Evolutionary conservation across 1,284 basidiomycete species (phyloP), one percentile per base, ranked within the genome.

Genomic region (Heterobasidion occidentale): DNA sequence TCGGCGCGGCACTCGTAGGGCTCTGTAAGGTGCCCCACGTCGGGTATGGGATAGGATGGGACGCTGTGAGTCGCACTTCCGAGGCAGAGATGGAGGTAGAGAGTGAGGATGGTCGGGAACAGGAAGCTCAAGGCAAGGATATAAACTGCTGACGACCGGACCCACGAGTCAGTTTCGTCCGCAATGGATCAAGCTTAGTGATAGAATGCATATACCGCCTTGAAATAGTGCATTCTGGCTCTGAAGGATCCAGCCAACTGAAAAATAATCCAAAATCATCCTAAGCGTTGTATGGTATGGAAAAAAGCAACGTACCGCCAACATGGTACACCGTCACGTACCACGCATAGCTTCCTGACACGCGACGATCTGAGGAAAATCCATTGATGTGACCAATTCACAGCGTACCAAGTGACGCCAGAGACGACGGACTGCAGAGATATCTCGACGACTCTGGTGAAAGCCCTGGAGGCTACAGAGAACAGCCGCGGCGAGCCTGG

Each of bases 1-100:
- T 65, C 59, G 51, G 69, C 70, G 49, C 62, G 60, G 58, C 76
- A 79, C 63, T 76, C 72, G 57, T 77, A 77, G 9, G 77, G 74
- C 58, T 73, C 71, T 3, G 63, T 66, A 34, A 77, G 58, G 6
- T 55, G 56, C 15, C 58, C 60, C 27, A 61, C 67, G 36, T 71
- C 65, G 6, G 74, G 77, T 11, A 65, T 46, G 34, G 62, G 61
- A 60, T 69, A 70, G 49, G 52, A 49, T 46, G 69, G 63, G 44
- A 73, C 61, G 53, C 67, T 67, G 58, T 74, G 72, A 8, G 68
- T 69, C 14, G 58, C 60, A 14, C 71, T 70, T 36, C 68, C 70
- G 48, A 62, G 56, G 49, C 68, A 71, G 20, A 78, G 69, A 48
- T 68, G 69, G 34, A 72, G 38, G 59, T 78, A 77, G 9, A 74